Evolutionary conservation across 2,329 filamentous ascomycete species (phyloP), one percentile per base, ranked within the genome.

Genomic region (Botryotinia narcissicola): DNA sequence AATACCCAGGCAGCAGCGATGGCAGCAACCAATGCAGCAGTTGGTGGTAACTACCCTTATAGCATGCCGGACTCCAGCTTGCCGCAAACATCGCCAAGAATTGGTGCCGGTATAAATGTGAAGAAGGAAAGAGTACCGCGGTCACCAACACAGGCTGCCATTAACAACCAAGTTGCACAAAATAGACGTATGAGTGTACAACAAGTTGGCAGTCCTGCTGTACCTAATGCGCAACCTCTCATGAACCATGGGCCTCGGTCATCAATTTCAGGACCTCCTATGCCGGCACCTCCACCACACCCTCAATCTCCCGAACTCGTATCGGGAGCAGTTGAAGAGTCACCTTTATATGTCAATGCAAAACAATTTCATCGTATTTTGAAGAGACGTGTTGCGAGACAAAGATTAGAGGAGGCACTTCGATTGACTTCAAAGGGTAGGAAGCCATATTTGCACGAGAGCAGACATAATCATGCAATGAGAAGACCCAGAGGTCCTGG

Each of bases 311-410:
- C 94, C 12, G 95, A 98, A 81, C 89, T 96, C 79, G 88, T 92
- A 1, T 85, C 91, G 12, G 87, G 85, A 4, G 88, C 88, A 22
- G 90, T 91, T 6, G 96, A 98, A 82, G 96, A 99, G 81, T 95
- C 95, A 0, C 96, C 96, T 0, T 86, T 99, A 1, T 99, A 99
- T 79, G 96, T 99, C 80, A 99, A 99, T 80, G 96, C 96, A 8
- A 99, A 99, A 82, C 96, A 99, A 80, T 99, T 99, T 78, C 96
- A 99, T 81, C 92, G 96, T 40, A 99, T 99, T 67, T 84, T 99
- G 72, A 98, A 99, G 86, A 89, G 96, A 73, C 90, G 96, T 74
- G 94, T 98, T 76, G 96, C 96, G 10, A 89, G 96, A 48, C 96
- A 98, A 83, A 94, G 93, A 81, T 86, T 99, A 25, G 96, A 99